Evolutionary conservation across 2,329 filamentous ascomycete species (phyloP).

Genomic region (Epicoccum sorghinum): DNA sequence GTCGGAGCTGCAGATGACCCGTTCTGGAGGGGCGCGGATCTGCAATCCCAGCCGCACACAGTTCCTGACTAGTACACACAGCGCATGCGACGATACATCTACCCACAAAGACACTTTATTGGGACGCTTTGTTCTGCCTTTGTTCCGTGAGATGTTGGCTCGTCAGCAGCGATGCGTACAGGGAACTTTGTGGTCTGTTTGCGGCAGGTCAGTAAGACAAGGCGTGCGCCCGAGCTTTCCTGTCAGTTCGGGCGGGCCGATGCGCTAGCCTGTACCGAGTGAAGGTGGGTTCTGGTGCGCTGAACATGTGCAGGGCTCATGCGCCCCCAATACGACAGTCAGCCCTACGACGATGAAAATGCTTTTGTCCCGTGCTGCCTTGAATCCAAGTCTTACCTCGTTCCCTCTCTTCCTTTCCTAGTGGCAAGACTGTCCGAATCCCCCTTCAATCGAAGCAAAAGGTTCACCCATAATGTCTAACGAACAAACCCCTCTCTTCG

Average conservation of each 20-base stretch:
- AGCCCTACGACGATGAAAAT: not conserved
- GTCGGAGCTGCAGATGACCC: conserved; percentile 1
- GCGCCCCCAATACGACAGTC: conserved; percentile 1
- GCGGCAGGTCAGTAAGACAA: not conserved
- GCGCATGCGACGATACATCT: too few relatives aligned
- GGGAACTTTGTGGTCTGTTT: not conserved
- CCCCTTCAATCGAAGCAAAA: not conserved
- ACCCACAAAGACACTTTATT: too few relatives aligned
- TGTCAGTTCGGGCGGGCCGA: conserved; percentile 7
- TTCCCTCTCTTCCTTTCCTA: not conserved
- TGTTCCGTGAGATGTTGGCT: too few relatives aligned
- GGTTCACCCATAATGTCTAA: not conserved
- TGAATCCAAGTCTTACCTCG: too few relatives aligned
- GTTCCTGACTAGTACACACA: not conserved
- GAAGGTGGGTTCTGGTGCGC: not conserved
- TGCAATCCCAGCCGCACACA: not conserved
- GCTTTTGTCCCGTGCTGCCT: not conserved
- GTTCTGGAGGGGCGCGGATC: not conserved
- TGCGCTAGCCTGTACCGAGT: conserved; percentile 4
- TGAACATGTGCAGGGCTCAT: conserved; percentile 10
- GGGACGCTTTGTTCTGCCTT: too few relatives aligned
- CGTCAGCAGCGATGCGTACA: too few relatives aligned
- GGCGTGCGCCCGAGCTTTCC: not conserved
- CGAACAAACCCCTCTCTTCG: conserved; percentile 1
- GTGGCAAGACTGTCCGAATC: not conserved